Percentiles rank a stretch among this genome's conserved stretches.
Conservation (phyloP, 2,329 filamentous ascomycete species). For the Stachybotrys chartarum region DNA sequence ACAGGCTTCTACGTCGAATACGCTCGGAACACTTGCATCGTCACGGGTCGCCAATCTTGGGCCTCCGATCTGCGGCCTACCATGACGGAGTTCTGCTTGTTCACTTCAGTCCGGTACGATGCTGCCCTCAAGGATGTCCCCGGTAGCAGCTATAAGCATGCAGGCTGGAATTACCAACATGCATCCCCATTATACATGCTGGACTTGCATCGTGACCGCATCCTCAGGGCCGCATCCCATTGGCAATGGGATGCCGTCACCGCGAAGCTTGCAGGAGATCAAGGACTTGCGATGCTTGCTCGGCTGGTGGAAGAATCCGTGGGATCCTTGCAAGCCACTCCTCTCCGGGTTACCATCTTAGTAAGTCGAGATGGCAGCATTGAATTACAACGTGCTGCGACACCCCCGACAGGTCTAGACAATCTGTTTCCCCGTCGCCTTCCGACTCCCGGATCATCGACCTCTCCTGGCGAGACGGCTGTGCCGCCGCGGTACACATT, state of each 20-base stretch:
- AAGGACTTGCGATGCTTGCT: constrained; percentile 35
- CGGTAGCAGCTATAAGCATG: constrained; percentile 26
- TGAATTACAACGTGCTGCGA: constrained; percentile 29
- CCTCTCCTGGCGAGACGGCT: constrained; percentile 13
- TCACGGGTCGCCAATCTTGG: background rate
- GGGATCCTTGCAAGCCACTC: constrained; percentile 19
- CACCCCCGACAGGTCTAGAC: constrained; percentile 31
- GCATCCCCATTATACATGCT: constrained; percentile 71
- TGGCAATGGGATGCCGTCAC: constrained; percentile 47
- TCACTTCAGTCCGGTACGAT: constrained; percentile 69
- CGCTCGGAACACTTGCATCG: background rate
- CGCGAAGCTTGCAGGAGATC: constrained; percentile 33
- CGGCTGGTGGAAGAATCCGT: constrained; percentile 26
- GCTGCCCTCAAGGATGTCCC: constrained; percentile 41
- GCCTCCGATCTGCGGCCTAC: background rate
- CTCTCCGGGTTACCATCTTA: constrained; percentile 47
- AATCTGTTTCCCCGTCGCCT: constrained; percentile 53
- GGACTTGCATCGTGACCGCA: constrained; percentile 67
- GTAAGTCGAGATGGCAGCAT: constrained; percentile 43
- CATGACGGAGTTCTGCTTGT: constrained; percentile 50
- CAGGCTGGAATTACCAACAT: constrained; percentile 45
- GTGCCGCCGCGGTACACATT: constrained; percentile 31
- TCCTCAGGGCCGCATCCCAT: constrained; percentile 55
- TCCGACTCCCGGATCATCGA: constrained; percentile 31
- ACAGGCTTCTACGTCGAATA: background rate